Evolutionary conservation across 805 yeast species (phyloP), one percentile per base, ranked within the genome.

Genomic region (Candida khao-thaluensis): DNA sequence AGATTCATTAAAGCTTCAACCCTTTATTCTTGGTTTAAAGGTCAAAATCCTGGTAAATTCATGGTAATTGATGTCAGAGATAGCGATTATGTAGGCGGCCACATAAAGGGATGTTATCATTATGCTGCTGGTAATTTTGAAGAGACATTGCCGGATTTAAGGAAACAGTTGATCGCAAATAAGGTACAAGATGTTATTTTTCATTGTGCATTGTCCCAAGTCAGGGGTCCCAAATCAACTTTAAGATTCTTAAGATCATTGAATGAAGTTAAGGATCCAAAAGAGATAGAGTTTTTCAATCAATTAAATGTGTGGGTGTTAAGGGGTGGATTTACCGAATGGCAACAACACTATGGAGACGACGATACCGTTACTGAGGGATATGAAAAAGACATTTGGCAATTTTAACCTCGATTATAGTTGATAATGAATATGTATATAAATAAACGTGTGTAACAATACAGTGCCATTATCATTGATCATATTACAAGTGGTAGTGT

Each of bases 151-250:
- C 69, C 68, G 2, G 66, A 63, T 5, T 66, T 74, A 27, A 50
- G 62, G 15, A 49, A 54, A n/a, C 47, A 60, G 29, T 54, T 72
- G 9, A 31, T 48, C 14, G 58, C 57, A 23, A 54, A 60, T 8
- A 57, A 59, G 3, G 54, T 60, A 5, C 64, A 70, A 30, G 79
- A 75, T 38, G 76, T 88, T 0, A 83, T 93, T 0, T 93, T 91
- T 64, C 96, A 93, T 58, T 91, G 99, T 60, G 89, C 90, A 20
- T 69, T 85, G 21, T 82, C 95, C 3, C 98, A 93, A 60, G 95
- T 83, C 43, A 69, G 99, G 37, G 98, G 98, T 0, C 98, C 98
- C 0, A 69, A 85, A 3, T 76, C 96, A 3, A 89, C 97, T 0
- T 63, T 81, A 60, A 69, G 67, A 50, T 83, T 84, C 51, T 53